Percentiles rank a stretch among this genome's conserved stretches.
phyloP scores from a whole-genome alignment of 352 stramenopile genomes.

The Phytophthora kernoviae region DNA sequence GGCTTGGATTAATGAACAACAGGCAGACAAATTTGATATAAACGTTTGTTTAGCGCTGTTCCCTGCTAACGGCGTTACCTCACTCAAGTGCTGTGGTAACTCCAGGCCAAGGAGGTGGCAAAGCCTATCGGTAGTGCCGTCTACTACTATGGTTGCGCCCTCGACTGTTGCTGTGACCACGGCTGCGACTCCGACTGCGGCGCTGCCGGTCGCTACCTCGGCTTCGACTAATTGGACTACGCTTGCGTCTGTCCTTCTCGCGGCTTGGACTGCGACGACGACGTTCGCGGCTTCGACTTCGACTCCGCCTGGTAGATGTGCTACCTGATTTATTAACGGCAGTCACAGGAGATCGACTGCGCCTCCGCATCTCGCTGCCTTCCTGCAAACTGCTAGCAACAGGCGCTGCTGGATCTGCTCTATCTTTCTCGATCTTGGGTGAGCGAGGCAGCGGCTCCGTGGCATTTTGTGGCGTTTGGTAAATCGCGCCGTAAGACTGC shows the following conservation, averaged over 20 bases:
- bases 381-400: background rate
- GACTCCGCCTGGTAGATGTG: conserved; percentile 22
- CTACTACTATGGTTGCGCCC: conserved; percentile 20
- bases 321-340: conserved; percentile 4
- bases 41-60: background rate
- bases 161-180: conserved; percentile 31
- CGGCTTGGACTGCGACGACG: conserved; percentile 25
- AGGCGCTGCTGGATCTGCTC: background rate
- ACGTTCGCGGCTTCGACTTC: conserved; percentile 35
- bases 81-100: too few relatives aligned
- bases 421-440: conserved; percentile 12
- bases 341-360: conserved; percentile 26
- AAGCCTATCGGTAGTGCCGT: conserved; percentile 18
- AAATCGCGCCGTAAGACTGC: conserved; percentile 79
- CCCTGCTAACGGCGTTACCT: background rate
- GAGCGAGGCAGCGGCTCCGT: conserved; percentile 9
- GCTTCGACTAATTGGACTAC: conserved; percentile 21
- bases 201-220: conserved; percentile 34
- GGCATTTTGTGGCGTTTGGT: conserved; percentile 36
- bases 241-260: conserved; percentile 32
- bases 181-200: conserved; percentile 43
- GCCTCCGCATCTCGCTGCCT: conserved; percentile 17
- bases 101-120: background rate
- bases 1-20: conserved; percentile 15
- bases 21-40: conserved; percentile 24